These are phyloP conservation scores for Agarophyton chilense DNA, from an alignment of 23 red algal species.

Conservation along the genomic window DNA sequence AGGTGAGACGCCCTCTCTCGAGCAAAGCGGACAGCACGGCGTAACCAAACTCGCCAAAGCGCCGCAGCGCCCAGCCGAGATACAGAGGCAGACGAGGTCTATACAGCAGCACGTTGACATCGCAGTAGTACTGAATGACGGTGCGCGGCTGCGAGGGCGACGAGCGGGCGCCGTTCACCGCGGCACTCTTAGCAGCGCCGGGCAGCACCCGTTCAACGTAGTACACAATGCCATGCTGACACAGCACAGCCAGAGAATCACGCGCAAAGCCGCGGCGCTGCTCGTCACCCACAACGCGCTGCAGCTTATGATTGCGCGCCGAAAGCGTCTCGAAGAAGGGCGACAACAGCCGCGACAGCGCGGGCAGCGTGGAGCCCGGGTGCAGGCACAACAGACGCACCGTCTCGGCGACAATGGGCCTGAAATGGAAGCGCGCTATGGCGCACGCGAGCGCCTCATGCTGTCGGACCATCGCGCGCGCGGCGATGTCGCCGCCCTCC, in stretches of 20 bases:
- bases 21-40: conserved; percentile 35
- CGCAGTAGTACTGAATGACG: conserved; percentile 11
- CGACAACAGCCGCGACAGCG: neutral
- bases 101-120: conserved; percentile 21
- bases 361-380: conserved; percentile 31
- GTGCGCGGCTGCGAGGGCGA: neutral
- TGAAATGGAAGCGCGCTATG: conserved; percentile 55
- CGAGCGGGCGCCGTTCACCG: neutral
- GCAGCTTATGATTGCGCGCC: neutral
- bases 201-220: neutral
- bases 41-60: conserved; percentile 49
- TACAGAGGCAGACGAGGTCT: conserved; percentile 48
- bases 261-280: conserved; percentile 1
- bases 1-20: conserved; percentile 52
- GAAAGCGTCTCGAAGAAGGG: conserved; percentile 10
- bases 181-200: neutral
- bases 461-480: conserved; percentile 14
- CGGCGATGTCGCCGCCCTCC: neutral
- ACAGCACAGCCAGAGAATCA: conserved; percentile 48
- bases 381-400: conserved; percentile 35
- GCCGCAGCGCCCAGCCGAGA: conserved; percentile 34
- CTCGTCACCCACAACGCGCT: neutral
- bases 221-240: conserved; percentile 46
- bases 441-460: conserved; percentile 60
- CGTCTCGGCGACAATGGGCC: conserved; percentile 32